Percentiles rank a stretch among this genome's conserved stretches.
Conservation (phyloP, 345 rosid species). For the Fremontodendron californicum region DNA sequence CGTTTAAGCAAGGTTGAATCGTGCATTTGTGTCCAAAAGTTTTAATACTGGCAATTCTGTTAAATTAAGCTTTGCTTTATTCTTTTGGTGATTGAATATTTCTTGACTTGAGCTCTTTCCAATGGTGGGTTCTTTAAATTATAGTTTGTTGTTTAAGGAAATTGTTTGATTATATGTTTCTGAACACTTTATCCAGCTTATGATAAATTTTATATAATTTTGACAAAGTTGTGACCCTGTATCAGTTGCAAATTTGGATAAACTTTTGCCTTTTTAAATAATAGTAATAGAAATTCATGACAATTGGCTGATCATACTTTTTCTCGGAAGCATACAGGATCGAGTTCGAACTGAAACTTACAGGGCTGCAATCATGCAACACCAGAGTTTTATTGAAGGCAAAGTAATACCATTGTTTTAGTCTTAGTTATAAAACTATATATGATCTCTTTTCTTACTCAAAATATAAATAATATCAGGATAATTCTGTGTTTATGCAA, state of each 20-base stretch:
- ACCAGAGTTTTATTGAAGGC: constrained; percentile 74
- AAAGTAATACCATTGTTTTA: constrained; percentile 54
- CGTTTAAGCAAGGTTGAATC: background rate
- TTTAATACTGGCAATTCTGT: background rate
- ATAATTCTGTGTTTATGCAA: background rate
- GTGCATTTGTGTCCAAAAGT: background rate
- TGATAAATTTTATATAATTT: background rate
- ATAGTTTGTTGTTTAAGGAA: background rate
- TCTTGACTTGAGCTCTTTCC: background rate
- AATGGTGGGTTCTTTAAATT: background rate
- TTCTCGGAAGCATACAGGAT: constrained; percentile 51
- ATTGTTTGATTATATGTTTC: background rate
- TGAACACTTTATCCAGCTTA: background rate
- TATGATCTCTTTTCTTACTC: background rate
- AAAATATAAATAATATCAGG: background rate
- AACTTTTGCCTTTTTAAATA: background rate
- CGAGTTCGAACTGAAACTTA: constrained; percentile 83
- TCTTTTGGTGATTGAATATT: background rate
- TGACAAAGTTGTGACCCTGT: background rate
- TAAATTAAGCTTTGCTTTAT: background rate
- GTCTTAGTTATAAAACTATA: constrained; percentile 2
- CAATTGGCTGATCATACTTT: constrained; percentile 9
- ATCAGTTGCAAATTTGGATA: background rate
- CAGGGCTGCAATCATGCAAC: constrained; percentile 75
- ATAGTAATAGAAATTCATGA: background rate